Percentiles rank a stretch among this genome's conserved stretches.
These are phyloP conservation scores for Phyllosticta ampelicida DNA, from an alignment of 2,329 filamentous ascomycete species.

Conservation along the genomic window DNA sequence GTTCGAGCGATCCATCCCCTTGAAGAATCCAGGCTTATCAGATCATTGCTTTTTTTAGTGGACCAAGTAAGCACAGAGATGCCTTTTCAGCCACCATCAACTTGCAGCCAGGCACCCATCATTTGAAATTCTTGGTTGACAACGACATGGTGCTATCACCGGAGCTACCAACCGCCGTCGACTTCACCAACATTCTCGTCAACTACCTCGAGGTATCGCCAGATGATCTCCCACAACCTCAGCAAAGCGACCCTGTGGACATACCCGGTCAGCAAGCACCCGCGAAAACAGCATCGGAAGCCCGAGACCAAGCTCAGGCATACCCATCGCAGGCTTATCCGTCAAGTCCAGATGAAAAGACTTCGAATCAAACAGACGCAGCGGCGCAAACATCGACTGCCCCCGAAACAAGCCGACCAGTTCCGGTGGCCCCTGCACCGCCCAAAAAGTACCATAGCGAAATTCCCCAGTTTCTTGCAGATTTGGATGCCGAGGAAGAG, in stretches of 20 bases:
- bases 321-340: constrained; percentile 36
- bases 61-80: constrained; percentile 36
- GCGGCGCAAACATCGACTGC: constrained; percentile 19
- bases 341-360: constrained; percentile 17
- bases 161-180: constrained; percentile 83
- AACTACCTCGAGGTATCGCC: constrained; percentile 94
- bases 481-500: constrained; percentile 79
- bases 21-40: not conserved
- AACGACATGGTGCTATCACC: constrained; percentile 84
- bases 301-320: constrained; percentile 17
- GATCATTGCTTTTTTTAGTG: constrained; percentile 17
- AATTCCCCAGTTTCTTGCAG: constrained; percentile 75
- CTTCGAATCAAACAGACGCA: constrained; percentile 14
- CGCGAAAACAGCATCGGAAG: constrained; percentile 12
- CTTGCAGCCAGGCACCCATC: constrained; percentile 86
- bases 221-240: constrained; percentile 47
- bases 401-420: constrained; percentile 13
- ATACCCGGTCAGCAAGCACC: constrained; percentile 14
- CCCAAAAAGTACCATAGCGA: constrained; percentile 55
- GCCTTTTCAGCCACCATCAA: constrained; percentile 68
- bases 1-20: constrained; percentile 26
- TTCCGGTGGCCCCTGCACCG: constrained; percentile 25
- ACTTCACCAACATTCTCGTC: constrained; percentile 95
- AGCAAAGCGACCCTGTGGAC: constrained; percentile 18
- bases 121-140: constrained; percentile 93